A percentile compares a stretch with the other conserved stretches of the same genome.
Conservation (phyloP, 169 alveolate genomes). For the Plasmodium sp. region DNA sequence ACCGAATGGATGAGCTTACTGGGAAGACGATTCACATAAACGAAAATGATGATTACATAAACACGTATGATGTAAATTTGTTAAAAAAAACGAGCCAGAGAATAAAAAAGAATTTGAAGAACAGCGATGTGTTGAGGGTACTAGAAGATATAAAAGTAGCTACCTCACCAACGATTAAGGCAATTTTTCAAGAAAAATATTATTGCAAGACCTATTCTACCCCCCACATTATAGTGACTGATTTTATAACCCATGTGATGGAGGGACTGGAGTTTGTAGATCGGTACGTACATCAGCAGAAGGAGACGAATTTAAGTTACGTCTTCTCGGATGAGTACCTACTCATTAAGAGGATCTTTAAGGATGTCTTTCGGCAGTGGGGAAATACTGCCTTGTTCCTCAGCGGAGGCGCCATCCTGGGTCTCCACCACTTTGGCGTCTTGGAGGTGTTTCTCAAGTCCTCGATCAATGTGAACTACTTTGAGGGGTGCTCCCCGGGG, state of each 20-base stretch:
- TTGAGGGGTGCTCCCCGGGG: neutral
- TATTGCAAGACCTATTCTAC: slow-evolving; percentile 70
- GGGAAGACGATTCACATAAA: slow-evolving; percentile 61
- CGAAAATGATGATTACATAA: slow-evolving; percentile 66
- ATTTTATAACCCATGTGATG: slow-evolving; percentile 50
- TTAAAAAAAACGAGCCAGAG: slow-evolving; percentile 57
- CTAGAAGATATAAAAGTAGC: slow-evolving; percentile 70
- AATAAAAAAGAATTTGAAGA: slow-evolving; percentile 17
- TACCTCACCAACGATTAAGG: slow-evolving; percentile 55
- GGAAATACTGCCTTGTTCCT: slow-evolving; percentile 81
- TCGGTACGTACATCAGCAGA: slow-evolving; percentile 41
- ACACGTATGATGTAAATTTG: slow-evolving; percentile 60
- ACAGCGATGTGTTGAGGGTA: slow-evolving; percentile 31
- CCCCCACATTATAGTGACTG: slow-evolving; percentile 50
- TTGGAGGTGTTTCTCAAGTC: slow-evolving; percentile 73
- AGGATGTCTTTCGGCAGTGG: slow-evolving; percentile 73
- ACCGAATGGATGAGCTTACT: slow-evolving; percentile 59
- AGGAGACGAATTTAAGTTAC: slow-evolving; percentile 25
- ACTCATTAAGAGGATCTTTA: slow-evolving; percentile 38
- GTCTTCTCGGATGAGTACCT: slow-evolving; percentile 42
- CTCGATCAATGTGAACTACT: slow-evolving; percentile 24
- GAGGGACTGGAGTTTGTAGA: slow-evolving; percentile 45
- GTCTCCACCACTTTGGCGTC: slow-evolving; percentile 81
- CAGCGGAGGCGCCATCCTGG: slow-evolving; percentile 83
- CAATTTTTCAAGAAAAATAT: slow-evolving; percentile 61